Evolutionary conservation across 2,329 filamentous ascomycete species (phyloP).

Genomic region (Neopestalotiopsis rosae): DNA sequence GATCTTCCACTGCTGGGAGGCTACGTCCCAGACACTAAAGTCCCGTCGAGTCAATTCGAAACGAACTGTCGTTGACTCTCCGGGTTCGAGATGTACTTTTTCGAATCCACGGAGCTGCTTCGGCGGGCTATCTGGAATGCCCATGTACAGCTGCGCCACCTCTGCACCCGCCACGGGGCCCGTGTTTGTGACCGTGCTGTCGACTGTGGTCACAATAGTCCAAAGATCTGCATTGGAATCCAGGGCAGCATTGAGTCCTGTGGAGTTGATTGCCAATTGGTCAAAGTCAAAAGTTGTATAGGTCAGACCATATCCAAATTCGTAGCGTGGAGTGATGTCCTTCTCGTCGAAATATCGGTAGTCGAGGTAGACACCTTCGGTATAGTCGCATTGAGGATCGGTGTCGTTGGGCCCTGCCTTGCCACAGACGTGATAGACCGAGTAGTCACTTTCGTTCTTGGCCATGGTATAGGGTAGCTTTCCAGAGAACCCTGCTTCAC

Average conservation of each 20-base stretch:
- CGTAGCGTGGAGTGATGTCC: constrained; percentile 52
- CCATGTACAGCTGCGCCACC: constrained; percentile 63
- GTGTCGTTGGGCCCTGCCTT: constrained; percentile 39
- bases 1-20: constrained; percentile 64
- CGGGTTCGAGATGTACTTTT: constrained; percentile 58
- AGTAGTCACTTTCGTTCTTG: constrained; percentile 57
- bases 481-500: constrained; percentile 57
- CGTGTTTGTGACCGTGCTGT: constrained; percentile 65
- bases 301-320: constrained; percentile 62
- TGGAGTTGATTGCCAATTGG: constrained; percentile 37
- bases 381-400: constrained; percentile 67
- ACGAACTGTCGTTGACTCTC: constrained; percentile 51
- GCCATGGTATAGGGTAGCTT: constrained; percentile 69
- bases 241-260: constrained; percentile 44
- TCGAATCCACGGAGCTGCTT: constrained; percentile 68
- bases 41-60: constrained; percentile 66
- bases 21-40: constrained; percentile 68
- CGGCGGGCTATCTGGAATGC: constrained; percentile 64
- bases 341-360: constrained; percentile 58
- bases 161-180: constrained; percentile 59
- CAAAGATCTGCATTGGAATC: constrained; percentile 62
- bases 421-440: constrained; percentile 55
- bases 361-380: constrained; percentile 58
- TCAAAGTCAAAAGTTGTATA: constrained; percentile 61
- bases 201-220: constrained; percentile 64